Evolutionary conservation across 257 asterid genomes (phyloP).

Genomic region (Ophiorrhiza pumila): DNA sequence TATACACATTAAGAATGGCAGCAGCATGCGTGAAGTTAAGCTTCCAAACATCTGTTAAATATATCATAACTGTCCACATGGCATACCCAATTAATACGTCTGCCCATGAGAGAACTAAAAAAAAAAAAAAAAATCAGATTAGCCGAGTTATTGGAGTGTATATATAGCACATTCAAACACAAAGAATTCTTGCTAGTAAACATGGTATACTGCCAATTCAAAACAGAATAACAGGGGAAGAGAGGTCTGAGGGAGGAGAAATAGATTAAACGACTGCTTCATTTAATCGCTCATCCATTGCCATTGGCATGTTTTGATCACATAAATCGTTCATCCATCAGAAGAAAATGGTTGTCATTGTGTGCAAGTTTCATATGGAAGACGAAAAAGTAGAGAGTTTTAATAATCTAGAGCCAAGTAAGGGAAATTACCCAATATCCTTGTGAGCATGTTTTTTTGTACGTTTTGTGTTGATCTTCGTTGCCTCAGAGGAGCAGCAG

Average conservation of each 20-base stretch:
- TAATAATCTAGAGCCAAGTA: too few relatives aligned
- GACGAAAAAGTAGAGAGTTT: too few relatives aligned
- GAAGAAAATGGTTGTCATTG: not conserved
- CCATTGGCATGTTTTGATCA: too few relatives aligned
- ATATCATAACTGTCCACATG: conserved; percentile 29
- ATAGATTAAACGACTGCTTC: too few relatives aligned
- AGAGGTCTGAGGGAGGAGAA: not conserved
- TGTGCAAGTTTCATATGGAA: not conserved
- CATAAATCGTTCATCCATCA: too few relatives aligned
- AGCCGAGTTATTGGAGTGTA: not conserved
- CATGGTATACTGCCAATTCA: not conserved
- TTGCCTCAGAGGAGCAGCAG: not conserved
- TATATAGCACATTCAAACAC: not conserved
- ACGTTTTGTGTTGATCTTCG: not conserved
- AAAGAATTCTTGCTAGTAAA: not conserved
- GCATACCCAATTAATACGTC: conserved; percentile 24
- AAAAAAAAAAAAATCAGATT: not conserved
- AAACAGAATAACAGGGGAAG: not conserved
- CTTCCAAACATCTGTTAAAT: conserved; percentile 31
- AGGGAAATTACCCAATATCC: conserved; percentile 5
- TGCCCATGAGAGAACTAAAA: conserved; percentile 24
- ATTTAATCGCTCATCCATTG: too few relatives aligned
- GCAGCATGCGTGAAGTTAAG: conserved; percentile 29
- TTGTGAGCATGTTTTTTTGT: conserved; percentile 10
- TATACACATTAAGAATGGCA: conserved; percentile 19